Base-by-base conservation (phyloP, 371 early-diverging fungal genomes). In the Mortierella sp. region DNA sequence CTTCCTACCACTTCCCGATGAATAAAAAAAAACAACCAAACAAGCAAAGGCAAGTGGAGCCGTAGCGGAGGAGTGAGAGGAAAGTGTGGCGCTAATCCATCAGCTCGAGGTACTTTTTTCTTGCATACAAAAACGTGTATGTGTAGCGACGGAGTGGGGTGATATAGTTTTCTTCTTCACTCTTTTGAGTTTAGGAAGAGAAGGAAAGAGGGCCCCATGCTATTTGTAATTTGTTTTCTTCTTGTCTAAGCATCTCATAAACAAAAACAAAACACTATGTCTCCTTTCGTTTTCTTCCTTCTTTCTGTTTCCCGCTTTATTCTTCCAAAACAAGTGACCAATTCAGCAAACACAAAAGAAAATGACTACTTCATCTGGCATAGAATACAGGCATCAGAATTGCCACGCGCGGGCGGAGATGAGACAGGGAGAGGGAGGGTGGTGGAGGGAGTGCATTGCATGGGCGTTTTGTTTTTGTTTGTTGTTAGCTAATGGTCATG, bases 301-400 rank as follows among this genome's bases (percentile, higher is more conserved):
- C 24, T 19, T 34, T 24, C 10, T 37, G 24, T 2, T 24, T 21
- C 4, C 67, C 50, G 16, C 11, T 48, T 14, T 48, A 14, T 48
- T 48, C 48, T 13, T 14, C 14, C 64, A 40, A 67, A 67, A 67
- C 67, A 40, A 67, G 67, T 67, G 67, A 67, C 64, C 16, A 16
- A 46, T 31, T 10, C 1, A 31, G 3, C 34, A 19, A 61, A 31
- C 6, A 61, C 13, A 1, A 46, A 50, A 50, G 5, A 37, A 40
- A 34, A 67, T 40, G 24, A 24, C 10, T 67, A 24, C 67, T 67
- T 67, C 34, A 64, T 37, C 64, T 24, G 40, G 24, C 10, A 37
- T 24, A 67, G 40, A 67, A 40, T 1, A 37, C 16, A 24, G 6
- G 24, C 5, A 37, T 9, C 31, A 4, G 4, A 59, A 28, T 11